phyloP scores from a whole-genome alignment of 2,329 filamentous ascomycete species.

The Talaromyces verruculosus region DNA sequence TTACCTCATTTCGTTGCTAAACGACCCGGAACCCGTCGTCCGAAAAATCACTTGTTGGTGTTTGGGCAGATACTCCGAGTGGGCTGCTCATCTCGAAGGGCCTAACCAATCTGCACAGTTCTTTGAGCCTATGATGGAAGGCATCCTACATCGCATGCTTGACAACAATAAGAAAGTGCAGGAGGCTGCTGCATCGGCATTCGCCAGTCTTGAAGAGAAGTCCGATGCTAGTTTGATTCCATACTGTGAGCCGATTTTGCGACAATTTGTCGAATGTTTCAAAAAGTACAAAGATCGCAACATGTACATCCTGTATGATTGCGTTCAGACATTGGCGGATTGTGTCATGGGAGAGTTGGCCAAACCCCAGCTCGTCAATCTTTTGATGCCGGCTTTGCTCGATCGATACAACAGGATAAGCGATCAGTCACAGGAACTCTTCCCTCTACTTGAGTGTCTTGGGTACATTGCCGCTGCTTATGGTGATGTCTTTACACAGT shows the following conservation, averaged over 20 bases:
- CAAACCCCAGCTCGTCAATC: slow-evolving; percentile 73
- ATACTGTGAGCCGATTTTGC: slow-evolving; percentile 86
- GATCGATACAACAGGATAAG: slow-evolving; percentile 81
- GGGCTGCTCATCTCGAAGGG: slow-evolving; percentile 76
- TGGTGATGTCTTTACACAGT: slow-evolving; percentile 77
- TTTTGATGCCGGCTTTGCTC: slow-evolving; percentile 91
- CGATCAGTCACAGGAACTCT: slow-evolving; percentile 88
- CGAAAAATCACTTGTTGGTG: slow-evolving; percentile 98
- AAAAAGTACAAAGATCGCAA: slow-evolving; percentile 96
- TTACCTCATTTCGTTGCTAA: slow-evolving; percentile 82
- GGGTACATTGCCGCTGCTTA: slow-evolving; percentile 91
- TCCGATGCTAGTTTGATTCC: slow-evolving; percentile 76
- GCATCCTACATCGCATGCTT: slow-evolving; percentile 89
- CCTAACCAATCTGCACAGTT: slow-evolving; percentile 68
- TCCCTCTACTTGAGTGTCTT: slow-evolving; percentile 92
- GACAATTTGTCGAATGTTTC: slow-evolving; percentile 91
- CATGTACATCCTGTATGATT: slow-evolving; percentile 98
- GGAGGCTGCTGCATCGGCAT: slow-evolving; percentile 91
- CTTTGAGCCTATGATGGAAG: slow-evolving; percentile 97
- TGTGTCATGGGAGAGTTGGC: slow-evolving; percentile 80
- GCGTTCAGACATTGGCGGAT: slow-evolving; percentile 93
- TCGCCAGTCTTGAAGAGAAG: slow-evolving; percentile 94
- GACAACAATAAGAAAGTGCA: slow-evolving; percentile 98
- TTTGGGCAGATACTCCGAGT: slow-evolving; percentile 85
- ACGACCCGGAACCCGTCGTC: slow-evolving; percentile 84